Evolutionary conservation across 495 filamentous ascomycete genomes (phyloP).

Genomic region (Penicillium angulare): DNA sequence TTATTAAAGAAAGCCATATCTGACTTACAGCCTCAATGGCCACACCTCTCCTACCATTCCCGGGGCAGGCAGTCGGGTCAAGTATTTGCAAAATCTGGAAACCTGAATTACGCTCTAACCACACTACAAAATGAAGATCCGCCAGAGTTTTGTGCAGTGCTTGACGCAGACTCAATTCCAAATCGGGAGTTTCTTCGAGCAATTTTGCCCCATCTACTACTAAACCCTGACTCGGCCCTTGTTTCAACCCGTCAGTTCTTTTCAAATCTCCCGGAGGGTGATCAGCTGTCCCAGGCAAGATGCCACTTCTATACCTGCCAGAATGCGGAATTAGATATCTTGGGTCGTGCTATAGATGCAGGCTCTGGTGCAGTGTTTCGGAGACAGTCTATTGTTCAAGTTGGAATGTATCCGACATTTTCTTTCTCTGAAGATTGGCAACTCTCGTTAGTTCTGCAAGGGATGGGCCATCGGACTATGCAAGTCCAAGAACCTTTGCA

Average conservation of each 20-base stretch:
- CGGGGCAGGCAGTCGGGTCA: constrained; percentile 39
- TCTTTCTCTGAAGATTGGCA: constrained; percentile 52
- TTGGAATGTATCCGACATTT: constrained; percentile 49
- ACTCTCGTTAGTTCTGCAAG: constrained; percentile 45
- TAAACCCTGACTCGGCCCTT: constrained; percentile 28
- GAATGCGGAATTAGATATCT: constrained; percentile 29
- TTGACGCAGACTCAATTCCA: constrained; percentile 49
- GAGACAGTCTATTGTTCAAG: constrained; percentile 39
- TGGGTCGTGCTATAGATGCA: constrained; percentile 29
- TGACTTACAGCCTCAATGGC: constrained; percentile 23
- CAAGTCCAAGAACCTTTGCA: constrained; percentile 51
- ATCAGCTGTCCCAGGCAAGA: constrained; percentile 48
- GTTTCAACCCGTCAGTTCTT: constrained; percentile 43
- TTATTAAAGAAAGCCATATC: constrained; percentile 31
- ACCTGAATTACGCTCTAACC: constrained; percentile 51
- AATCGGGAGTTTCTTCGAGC: constrained; percentile 48
- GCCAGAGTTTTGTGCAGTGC: constrained; percentile 37
- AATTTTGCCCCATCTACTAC: constrained; percentile 48
- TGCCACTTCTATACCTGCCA: constrained; percentile 41
- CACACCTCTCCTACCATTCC: constrained; percentile 47
- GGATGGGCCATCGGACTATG: constrained; percentile 41
- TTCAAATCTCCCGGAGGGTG: constrained; percentile 49
- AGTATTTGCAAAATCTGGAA: constrained; percentile 53
- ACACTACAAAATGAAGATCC: constrained; percentile 35
- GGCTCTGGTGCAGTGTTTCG: constrained; percentile 53